Percentiles rank a stretch among this genome's conserved stretches.
Conservation (phyloP, 805 yeast genomes). For the Kuraishia cidri region DNA sequence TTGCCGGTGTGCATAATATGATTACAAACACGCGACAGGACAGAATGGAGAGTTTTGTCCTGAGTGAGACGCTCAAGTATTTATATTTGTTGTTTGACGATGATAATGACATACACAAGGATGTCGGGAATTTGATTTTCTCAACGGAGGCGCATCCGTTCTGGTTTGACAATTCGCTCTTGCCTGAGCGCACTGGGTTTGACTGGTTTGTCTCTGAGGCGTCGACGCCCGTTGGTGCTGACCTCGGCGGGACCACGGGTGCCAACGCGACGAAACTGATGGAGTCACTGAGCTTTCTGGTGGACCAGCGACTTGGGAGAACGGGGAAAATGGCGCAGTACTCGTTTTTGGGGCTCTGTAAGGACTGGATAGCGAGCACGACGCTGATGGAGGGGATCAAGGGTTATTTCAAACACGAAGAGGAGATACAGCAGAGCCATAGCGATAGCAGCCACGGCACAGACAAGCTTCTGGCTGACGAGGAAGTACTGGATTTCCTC, state of each 20-base stretch:
- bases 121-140: conserved; percentile 36
- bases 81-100: conserved; percentile 72
- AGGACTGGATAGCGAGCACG: too few species aligned
- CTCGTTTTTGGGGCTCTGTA: too few species aligned
- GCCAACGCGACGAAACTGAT: conserved; percentile 11
- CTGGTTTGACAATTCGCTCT: conserved; percentile 45
- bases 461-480: not conserved
- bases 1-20: conserved; percentile 67
- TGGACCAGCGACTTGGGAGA: too few species aligned
- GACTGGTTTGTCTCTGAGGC: not conserved
- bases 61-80: conserved; percentile 83
- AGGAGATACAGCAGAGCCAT: too few species aligned
- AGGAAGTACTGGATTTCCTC: not conserved
- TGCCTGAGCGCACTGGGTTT: not conserved
- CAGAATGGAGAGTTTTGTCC: conserved; percentile 86
- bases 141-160: conserved; percentile 92
- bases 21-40: conserved; percentile 55
- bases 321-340: too few species aligned
- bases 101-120: conserved; percentile 37
- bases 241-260: conserved; percentile 12
- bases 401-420: too few species aligned
- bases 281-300: not conserved
- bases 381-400: too few species aligned
- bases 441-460: too few species aligned
- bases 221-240: not conserved